phyloP scores from a whole-genome alignment of 768 basidiomycete genomes.

The Suillus cothurnatus region DNA sequence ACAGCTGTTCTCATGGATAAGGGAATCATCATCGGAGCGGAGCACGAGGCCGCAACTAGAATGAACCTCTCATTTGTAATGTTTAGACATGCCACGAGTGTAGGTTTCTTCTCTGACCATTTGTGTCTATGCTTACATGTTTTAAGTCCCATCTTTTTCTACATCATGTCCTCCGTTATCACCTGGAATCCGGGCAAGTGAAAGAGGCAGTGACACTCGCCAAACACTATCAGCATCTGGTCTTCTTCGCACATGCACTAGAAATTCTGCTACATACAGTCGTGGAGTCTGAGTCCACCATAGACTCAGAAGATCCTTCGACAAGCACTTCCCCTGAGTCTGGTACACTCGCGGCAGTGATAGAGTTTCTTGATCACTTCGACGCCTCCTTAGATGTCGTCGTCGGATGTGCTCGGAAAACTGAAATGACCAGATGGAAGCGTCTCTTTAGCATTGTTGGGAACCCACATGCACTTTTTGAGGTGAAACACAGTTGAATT shows the following conservation, averaged over 20 bases:
- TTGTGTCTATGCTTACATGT: neutral
- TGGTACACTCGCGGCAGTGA: slow-evolving; percentile 58
- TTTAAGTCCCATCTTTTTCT: slow-evolving; percentile 89
- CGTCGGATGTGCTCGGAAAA: slow-evolving; percentile 95
- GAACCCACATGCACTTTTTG: slow-evolving; percentile 87
- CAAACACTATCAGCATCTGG: slow-evolving; percentile 80
- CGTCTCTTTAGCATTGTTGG: slow-evolving; percentile 89
- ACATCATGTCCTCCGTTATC: slow-evolving; percentile 85
- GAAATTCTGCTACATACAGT: slow-evolving; percentile 95
- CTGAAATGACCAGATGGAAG: slow-evolving; percentile 89
- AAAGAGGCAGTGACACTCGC: slow-evolving; percentile 86
- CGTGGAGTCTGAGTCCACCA: slow-evolving; percentile 76
- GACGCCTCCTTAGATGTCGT: slow-evolving; percentile 90
- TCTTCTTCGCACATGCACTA: slow-evolving; percentile 92
- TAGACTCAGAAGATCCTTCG: slow-evolving; percentile 34
- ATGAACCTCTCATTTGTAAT: slow-evolving; percentile 83
- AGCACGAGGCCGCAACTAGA: slow-evolving; percentile 80
- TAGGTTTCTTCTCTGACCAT: slow-evolving; percentile 41
- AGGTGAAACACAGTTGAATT: slow-evolving; percentile 53
- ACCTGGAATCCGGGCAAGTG: slow-evolving; percentile 63
- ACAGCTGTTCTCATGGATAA: slow-evolving; percentile 98
- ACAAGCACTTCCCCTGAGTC: slow-evolving; percentile 4
- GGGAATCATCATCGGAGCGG: slow-evolving; percentile 95
- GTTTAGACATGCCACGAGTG: slow-evolving; percentile 90
- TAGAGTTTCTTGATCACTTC: slow-evolving; percentile 95